phyloP scores from a whole-genome alignment of 2,329 filamentous ascomycete species.

The Neopestalotiopsis sp. region DNA sequence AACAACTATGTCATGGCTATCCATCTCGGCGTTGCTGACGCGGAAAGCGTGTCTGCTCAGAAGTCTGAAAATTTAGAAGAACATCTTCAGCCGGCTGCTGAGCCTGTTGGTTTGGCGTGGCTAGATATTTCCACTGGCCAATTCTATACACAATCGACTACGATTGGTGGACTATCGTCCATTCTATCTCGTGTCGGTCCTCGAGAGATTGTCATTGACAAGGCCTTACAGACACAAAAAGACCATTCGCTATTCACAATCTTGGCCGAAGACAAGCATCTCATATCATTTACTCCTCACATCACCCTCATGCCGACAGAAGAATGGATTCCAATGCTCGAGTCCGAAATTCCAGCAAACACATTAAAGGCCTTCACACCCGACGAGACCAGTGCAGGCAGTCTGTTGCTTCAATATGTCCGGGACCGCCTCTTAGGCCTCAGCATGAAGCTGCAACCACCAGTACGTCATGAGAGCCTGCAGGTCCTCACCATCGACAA shows the following conservation, averaged over 20 bases:
- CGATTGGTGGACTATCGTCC: slow-evolving; percentile 75
- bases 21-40: slow-evolving; percentile 50
- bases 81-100: slow-evolving; percentile 22
- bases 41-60: slow-evolving; percentile 29
- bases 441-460: slow-evolving; percentile 83
- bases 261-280: slow-evolving; percentile 76
- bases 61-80: slow-evolving; percentile 12
- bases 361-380: slow-evolving; percentile 63
- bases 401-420: slow-evolving; percentile 84
- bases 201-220: slow-evolving; percentile 81
- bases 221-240: slow-evolving; percentile 61
- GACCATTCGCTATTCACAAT: slow-evolving; percentile 68
- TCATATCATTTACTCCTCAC: slow-evolving; percentile 73
- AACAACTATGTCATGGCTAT: slow-evolving; percentile 93
- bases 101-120: slow-evolving; percentile 78
- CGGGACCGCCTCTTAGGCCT: slow-evolving; percentile 77
- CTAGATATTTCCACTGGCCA: slow-evolving; percentile 93
- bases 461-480: slow-evolving; percentile 73
- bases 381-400: slow-evolving; percentile 78
- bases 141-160: slow-evolving; percentile 84
- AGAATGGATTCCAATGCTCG: slow-evolving; percentile 79
- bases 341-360: slow-evolving; percentile 67
- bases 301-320: slow-evolving; percentile 54
- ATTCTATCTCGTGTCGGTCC: slow-evolving; percentile 83
- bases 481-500: slow-evolving; percentile 91